Evolutionary conservation across 169 alveolate genomes (phyloP).

Genomic region (Plasmodium gonderi): DNA sequence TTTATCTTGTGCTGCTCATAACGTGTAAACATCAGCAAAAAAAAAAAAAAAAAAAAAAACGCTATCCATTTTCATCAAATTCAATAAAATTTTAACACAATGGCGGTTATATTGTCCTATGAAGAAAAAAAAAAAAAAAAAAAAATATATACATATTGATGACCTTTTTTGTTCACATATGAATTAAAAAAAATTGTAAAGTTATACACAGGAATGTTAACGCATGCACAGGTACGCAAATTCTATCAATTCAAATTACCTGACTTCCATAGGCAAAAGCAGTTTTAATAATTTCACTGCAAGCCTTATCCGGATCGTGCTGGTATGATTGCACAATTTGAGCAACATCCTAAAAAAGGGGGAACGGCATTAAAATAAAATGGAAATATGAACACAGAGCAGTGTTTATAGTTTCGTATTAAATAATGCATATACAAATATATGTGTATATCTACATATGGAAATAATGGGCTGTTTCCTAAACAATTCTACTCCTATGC

Average conservation of each 20-base stretch:
- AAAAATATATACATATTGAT: background rate
- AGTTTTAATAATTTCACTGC: conserved; percentile 71
- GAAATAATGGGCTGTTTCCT: background rate
- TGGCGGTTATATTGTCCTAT: conserved; percentile 69
- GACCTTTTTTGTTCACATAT: background rate
- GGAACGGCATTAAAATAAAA: too few relatives aligned
- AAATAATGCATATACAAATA: background rate
- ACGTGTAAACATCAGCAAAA: background rate
- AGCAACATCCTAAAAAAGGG: conserved; percentile 33
- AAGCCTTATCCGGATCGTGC: conserved; percentile 74
- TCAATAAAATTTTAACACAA: conserved; percentile 43
- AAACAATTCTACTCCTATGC: background rate
- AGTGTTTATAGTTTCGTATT: too few relatives aligned
- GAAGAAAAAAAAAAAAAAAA: background rate
- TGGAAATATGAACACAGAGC: background rate
- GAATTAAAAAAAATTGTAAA: background rate
- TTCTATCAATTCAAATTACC: background rate
- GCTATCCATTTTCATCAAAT: background rate
- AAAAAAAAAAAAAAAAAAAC: background rate
- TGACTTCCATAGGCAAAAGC: conserved; percentile 72
- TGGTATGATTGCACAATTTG: conserved; percentile 45
- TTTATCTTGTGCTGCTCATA: background rate
- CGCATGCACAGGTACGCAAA: background rate
- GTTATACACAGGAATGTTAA: background rate
- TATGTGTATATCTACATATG: background rate